Evolutionary conservation across 1,284 basidiomycete genomes (phyloP).

Genomic region (Malassezia sp.): DNA sequence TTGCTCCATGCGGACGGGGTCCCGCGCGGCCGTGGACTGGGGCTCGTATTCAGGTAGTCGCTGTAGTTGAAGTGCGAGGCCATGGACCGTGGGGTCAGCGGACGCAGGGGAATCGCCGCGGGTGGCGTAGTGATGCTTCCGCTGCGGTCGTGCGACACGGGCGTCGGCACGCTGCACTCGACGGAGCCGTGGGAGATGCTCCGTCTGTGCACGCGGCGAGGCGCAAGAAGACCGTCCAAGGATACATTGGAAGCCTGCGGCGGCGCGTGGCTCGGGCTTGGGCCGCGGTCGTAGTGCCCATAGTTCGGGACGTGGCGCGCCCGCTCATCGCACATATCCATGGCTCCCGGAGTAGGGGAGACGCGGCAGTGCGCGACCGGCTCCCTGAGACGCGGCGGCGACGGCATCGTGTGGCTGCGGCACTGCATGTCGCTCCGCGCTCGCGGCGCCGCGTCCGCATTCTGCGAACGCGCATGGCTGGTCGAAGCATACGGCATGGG

Average conservation of each 20-base stretch:
- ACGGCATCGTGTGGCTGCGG: too few relatives aligned
- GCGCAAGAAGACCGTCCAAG: too few relatives aligned
- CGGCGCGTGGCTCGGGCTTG: too few relatives aligned
- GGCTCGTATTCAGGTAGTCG: slow-evolving; percentile 9
- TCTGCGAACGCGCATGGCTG: too few relatives aligned
- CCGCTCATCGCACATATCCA: slow-evolving; percentile 1
- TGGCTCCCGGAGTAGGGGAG: background rate
- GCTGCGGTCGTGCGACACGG: slow-evolving; percentile 11
- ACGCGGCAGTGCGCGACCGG: too few relatives aligned
- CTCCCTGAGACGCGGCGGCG: too few relatives aligned
- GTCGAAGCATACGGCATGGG: too few relatives aligned
- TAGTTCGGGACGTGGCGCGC: too few relatives aligned
- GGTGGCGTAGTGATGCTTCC: slow-evolving; percentile 12
- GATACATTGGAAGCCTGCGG: too few relatives aligned
- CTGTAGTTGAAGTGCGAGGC: slow-evolving; percentile 3
- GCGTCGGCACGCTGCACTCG: background rate
- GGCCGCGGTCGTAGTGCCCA: too few relatives aligned
- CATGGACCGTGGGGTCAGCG: slow-evolving; percentile 14
- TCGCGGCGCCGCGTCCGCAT: too few relatives aligned
- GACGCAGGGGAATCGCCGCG: background rate
- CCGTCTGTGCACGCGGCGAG: slow-evolving; percentile 8
- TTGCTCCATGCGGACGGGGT: background rate
- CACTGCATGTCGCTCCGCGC: too few relatives aligned
- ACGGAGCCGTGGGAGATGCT: slow-evolving; percentile 5
- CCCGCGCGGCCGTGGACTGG: slow-evolving; percentile 10